Base-by-base conservation (phyloP, 2,329 filamentous ascomycete genomes). In the Verticillium longisporum region DNA sequence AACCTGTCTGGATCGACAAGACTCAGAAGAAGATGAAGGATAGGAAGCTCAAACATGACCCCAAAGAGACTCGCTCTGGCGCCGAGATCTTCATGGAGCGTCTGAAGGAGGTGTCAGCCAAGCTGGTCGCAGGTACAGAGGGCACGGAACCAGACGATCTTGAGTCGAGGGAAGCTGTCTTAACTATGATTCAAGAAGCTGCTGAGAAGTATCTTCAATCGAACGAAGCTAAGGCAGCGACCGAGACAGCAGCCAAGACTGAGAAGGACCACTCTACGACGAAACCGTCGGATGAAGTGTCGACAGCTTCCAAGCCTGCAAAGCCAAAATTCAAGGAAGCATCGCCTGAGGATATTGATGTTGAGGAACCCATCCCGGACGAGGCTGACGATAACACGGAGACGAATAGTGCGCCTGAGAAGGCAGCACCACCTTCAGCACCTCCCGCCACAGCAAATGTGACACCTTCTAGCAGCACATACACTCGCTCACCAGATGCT, bases 101-200 rank as follows among this genome's bases (percentile, higher is more conserved):
- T 5, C 67, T 85, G 15, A 74, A 72, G 26, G 71, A 69, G 13
- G 73, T 80, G 6, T 78, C 78, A 1, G 68, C 70, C 4, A 78
- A 75, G 57, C 68, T 85, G 14, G 76, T 80, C 72, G 32, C 32
- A 15, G 45, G 50, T 6, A 26, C 38, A n/a, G 57, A 59, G 14
- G 57, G 32, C 3, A 70, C 70, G 2, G 37, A 53, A 26, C 57
- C 63, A 10, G 55, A 55, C 10, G 76, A 33, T 74, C 72, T 60
- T 57, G 67, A 61, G 6, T 67, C 74, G 0, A 79, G 81, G 41
- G 76, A 80, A 60, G 78, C 82, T 7, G 75, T 80, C 4, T 67
- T 86, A 21, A 77, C 82, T 7, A 73, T 76, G 18, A 81, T 87
- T 37, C 77, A 80, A 61, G 74, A 74, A 41, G 84, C 83, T 3